Conservation (phyloP, 805 yeast genomes). For the Nakazawaea ambrosiae region DNA sequence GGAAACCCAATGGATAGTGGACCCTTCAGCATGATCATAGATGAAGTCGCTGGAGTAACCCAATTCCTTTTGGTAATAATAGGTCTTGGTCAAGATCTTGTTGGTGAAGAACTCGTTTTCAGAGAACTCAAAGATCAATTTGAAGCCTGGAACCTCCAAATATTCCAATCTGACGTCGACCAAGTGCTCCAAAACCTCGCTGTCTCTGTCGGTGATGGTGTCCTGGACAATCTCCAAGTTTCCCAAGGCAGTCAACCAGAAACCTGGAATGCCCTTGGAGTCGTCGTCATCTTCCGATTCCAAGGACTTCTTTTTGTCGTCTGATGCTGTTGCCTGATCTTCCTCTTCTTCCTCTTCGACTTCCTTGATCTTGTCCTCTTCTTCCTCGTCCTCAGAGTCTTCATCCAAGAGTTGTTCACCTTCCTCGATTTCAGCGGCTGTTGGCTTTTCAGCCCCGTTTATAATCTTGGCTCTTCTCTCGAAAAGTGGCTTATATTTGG, state of each 20-base stretch:
- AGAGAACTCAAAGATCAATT: conserved; percentile 74
- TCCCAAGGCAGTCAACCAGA: conserved; percentile 95
- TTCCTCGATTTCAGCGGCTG: conserved; percentile 64
- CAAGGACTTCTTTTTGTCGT: conserved; percentile 30
- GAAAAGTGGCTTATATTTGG: conserved; percentile 69
- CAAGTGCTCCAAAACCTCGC: conserved; percentile 68
- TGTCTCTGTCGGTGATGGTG: conserved; percentile 83
- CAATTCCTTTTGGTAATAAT: conserved; percentile 88
- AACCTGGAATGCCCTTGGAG: conserved; percentile 78
- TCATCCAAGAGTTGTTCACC: conserved; percentile 69
- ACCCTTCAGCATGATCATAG: conserved; percentile 94
- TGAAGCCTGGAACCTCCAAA: conserved; percentile 81
- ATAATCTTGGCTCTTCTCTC: conserved; percentile 67
- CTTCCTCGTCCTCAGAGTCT: conserved; percentile 36
- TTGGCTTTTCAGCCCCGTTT: conserved; percentile 69
- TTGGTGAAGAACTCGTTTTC: conserved; percentile 74
- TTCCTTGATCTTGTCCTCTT: conserved; percentile 32
- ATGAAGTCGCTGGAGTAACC: conserved; percentile 95
- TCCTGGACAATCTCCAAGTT: conserved; percentile 77
- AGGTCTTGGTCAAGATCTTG: conserved; percentile 69
- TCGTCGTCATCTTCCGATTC: conserved; percentile 29
- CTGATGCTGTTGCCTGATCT: conserved; percentile 36
- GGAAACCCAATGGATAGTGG: conserved; percentile 74
- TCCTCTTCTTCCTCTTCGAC: conserved; percentile 33
- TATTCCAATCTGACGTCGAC: conserved; percentile 72